These are phyloP conservation scores for Auriscalpium microsporum DNA, from an alignment of 768 basidiomycete genomes.

Conservation along the genomic window DNA sequence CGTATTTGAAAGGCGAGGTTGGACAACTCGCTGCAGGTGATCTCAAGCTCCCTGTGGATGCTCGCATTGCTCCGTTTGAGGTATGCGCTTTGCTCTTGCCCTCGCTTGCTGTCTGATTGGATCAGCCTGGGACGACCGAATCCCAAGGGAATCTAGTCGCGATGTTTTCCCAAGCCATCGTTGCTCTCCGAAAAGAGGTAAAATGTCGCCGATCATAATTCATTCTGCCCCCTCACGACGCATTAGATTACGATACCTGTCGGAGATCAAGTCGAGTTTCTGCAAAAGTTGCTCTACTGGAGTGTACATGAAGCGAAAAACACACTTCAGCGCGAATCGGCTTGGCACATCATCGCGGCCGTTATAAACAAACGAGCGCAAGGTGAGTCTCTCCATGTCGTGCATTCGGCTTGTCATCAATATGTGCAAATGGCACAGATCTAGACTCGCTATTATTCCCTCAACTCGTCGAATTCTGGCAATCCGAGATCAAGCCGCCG, in stretches of 20 bases:
- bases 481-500: constrained; percentile 32
- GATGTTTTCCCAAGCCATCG: constrained; percentile 57
- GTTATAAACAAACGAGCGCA: constrained; percentile 73
- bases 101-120: background rate
- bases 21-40: constrained; percentile 46
- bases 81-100: background rate
- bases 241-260: constrained; percentile 45
- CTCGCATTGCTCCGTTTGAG: constrained; percentile 39
- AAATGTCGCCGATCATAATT: background rate
- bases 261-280: constrained; percentile 39
- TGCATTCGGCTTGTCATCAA: background rate
- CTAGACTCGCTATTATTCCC: constrained; percentile 35
- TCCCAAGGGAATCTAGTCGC: constrained; percentile 55
- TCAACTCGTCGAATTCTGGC: constrained; percentile 43
- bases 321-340: constrained; percentile 45
- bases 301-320: constrained; percentile 39
- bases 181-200: constrained; percentile 63
- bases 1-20: constrained; percentile 48
- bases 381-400: constrained; percentile 34
- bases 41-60: constrained; percentile 35
- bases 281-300: constrained; percentile 54
- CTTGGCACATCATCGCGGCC: constrained; percentile 49
- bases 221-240: constrained; percentile 3
- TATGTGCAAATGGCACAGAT: constrained; percentile 28
- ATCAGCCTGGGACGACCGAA: constrained; percentile 34